Base-by-base conservation (phyloP, 2,329 filamentous ascomycete genomes). In the Fusarium aywerte region DNA sequence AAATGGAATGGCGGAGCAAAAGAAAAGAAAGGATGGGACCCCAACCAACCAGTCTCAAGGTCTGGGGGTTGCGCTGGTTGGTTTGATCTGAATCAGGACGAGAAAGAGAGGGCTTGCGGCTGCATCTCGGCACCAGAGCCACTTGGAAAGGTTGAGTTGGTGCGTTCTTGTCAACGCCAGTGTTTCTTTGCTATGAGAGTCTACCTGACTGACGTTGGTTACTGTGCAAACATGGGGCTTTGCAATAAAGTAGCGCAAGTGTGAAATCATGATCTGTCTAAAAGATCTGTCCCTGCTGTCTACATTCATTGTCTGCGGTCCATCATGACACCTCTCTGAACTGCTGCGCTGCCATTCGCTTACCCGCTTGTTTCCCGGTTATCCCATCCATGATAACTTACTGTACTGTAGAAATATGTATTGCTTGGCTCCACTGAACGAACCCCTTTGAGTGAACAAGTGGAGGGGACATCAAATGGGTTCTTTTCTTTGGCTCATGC, bases 321-420 rank as follows among this genome's bases (percentile, higher is more conserved):
- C 64, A 56, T 67, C 65, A 68, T 67, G 65, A 68, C 64, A 68
- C 65, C 65, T 67, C 29, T 38, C 55, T 33, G 58, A 55, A 52
- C 27, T 36, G 11, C 32, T 44, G 31, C 15, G 51, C 53, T 42
- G 36, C 27, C 38, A 27, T 38, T 52, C 40, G 11, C 43, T 48
- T 49, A 32, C 29, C 33, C 58, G 32, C 49, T 61, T 45, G 32
- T 31, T 61, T 36, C 40, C 60, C 59, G 49, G 61, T 31, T 39
- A 51, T 49, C 35, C 49, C 35, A 27, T 45, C 29, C 60, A 63
- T 63, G 43, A 63, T 58, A 35, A 44, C 12, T 12, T 25, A 32
- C 43, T n/a, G 43, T 23, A 21, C 44, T 32, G 27, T 33, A 23
- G 49, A 51, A 49, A 29, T 31, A n/a, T n/a, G n/a, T n/a, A 25